Evolutionary conservation across 352 stramenopile genomes (phyloP), one percentile per base, ranked within the genome.

Genomic region (Achlya hypogyna): DNA sequence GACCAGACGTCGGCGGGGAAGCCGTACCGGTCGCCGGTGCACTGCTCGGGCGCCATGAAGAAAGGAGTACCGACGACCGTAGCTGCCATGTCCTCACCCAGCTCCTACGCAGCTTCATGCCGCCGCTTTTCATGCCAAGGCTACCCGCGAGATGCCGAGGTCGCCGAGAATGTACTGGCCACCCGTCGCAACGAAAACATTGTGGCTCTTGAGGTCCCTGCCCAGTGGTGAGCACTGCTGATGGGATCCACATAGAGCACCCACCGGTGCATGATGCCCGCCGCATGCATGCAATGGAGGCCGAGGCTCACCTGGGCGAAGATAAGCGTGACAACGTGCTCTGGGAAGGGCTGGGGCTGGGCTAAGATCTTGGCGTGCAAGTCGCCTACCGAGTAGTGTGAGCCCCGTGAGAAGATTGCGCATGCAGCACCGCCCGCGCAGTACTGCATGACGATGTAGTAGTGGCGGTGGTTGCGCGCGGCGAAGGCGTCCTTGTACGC

Each of bases 371-470:
- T 79, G 3, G 65, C 66, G 16, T 69, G 69, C n/a, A 88, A 49
- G 51, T 89, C 79, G 29, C 78, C 75, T 10, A 56, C 34, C 29
- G 42, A 23, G 22, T 4, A 71, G 22, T 9, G 45, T 32, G 1
- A 63, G 38, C 16, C 8, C n/a, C 16, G 23, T 62, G 20, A 67
- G 51, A 65, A 27, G 10, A 62, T 62, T 3, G 51, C 71, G 80
- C 74, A n/a, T n/a, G n/a, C n/a, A n/a, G n/a, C n/a, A 49, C 76
- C 76, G 12, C 89, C 89, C 22, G 96, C 88, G 69, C 87, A 97
- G 66, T 95, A 98, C 51, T 94, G 85, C 92, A 98, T 97, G 51
- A 96, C 81, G 47, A 98, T 96, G 59, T 79, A 90, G n/a, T 86
- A 69, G 62, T 70, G 63, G 4, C 69, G 68, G 31, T 76, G 70